A percentile compares a stretch with the other conserved stretches of the same genome.
Evolutionary conservation across 2,329 filamentous ascomycete genomes (phyloP).

Genomic region (Nigrospora osmanthi): DNA sequence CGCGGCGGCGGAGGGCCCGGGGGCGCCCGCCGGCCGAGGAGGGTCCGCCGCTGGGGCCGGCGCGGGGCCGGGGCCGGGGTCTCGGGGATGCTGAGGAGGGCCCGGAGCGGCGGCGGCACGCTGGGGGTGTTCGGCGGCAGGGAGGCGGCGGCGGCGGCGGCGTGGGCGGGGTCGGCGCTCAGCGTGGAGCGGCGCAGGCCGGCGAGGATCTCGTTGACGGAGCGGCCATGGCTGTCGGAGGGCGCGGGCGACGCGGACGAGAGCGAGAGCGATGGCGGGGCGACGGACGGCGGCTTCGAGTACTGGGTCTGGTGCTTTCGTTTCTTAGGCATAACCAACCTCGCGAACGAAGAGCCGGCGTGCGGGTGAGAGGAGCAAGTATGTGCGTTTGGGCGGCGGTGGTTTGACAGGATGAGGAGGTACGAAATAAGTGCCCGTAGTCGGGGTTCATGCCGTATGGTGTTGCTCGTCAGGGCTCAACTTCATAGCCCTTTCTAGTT

Average conservation of each 20-base stretch:
- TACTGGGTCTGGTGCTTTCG: slow-evolving; percentile 41
- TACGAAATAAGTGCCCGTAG: no score
- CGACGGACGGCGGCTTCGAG: slow-evolving; percentile 51
- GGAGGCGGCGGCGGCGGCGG: slow-evolving; percentile 19
- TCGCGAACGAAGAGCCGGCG: background rate
- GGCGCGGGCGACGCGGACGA: slow-evolving; percentile 21
- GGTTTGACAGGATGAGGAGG: no score
- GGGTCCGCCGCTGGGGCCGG: slow-evolving; percentile 34
- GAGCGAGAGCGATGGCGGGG: slow-evolving; percentile 38
- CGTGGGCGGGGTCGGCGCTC: slow-evolving; percentile 13
- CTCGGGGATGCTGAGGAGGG: slow-evolving; percentile 52
- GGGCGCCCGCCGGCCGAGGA: slow-evolving; percentile 41
- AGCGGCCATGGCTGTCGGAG: slow-evolving; percentile 23
- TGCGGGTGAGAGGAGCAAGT: background rate
- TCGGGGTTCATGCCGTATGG: no score
- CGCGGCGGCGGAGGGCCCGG: slow-evolving; percentile 51
- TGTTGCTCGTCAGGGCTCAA: no score
- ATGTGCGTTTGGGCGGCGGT: no score
- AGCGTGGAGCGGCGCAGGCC: slow-evolving; percentile 42
- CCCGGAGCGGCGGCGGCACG: slow-evolving; percentile 50
- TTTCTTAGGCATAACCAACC: slow-evolving; percentile 54
- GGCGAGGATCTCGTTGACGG: slow-evolving; percentile 54
- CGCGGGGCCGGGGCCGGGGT: slow-evolving; percentile 43
- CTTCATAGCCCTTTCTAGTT: no score
- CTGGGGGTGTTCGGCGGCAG: slow-evolving; percentile 32